These are phyloP conservation scores for Trypanosoma avium DNA, from an alignment of 208 protist species.

Conservation along the genomic window DNA sequence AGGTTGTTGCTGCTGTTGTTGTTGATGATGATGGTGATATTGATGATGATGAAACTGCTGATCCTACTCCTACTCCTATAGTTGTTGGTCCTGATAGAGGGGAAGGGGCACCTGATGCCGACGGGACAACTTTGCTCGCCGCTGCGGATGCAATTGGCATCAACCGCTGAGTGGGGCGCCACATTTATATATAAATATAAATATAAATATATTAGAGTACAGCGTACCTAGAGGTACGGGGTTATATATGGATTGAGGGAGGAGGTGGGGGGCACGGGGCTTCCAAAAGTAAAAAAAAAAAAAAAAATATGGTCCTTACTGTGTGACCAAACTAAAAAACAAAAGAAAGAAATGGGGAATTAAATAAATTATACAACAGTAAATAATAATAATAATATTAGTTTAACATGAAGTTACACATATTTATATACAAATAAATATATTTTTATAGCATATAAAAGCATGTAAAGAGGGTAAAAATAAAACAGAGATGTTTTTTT, in stretches of 20 bases:
- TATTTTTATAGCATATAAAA: constrained; percentile 6
- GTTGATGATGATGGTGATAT: neutral
- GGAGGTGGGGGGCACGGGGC: too few relatives aligned
- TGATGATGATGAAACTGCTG: too few relatives aligned
- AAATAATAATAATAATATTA: too few relatives aligned
- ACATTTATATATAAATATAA: constrained; percentile 7
- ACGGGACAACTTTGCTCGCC: neutral
- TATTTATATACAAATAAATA: neutral
- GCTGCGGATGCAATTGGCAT: constrained; percentile 9
- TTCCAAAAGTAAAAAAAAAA: too few relatives aligned
- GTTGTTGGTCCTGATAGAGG: constrained; percentile 16
- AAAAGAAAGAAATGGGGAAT: too few relatives aligned
- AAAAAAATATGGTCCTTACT: too few relatives aligned
- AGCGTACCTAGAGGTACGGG: too few relatives aligned
- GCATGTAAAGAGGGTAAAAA: too few relatives aligned
- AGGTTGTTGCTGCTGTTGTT: constrained; percentile 8
- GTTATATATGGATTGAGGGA: neutral
- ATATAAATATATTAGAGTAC: too few relatives aligned
- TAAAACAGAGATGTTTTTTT: neutral
- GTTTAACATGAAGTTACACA: too few relatives aligned
- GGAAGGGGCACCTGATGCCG: neutral
- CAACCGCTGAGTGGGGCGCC: neutral
- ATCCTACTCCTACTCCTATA: neutral
- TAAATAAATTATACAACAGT: too few relatives aligned
- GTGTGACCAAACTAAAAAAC: too few relatives aligned